Base-by-base conservation (phyloP, 2,329 filamentous ascomycete genomes). In the Westerdykella sp. region DNA sequence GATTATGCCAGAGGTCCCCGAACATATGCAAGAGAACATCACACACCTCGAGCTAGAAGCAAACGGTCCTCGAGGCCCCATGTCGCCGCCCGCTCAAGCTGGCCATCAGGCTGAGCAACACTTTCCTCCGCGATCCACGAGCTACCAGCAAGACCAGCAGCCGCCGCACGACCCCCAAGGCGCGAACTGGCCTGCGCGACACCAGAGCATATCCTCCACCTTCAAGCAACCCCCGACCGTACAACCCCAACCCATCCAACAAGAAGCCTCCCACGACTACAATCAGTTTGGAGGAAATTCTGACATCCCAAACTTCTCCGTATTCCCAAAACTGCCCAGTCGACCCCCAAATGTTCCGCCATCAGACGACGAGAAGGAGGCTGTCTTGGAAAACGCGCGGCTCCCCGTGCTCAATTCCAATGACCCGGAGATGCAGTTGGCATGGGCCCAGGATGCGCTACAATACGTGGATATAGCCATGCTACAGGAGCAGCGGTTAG, bases 21-120 rank as follows among this genome's bases (percentile, higher is more conserved):
- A 91, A 70, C 91, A 95, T 70, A 96, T 98, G 80, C 89, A 95
- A 72, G 84, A 95, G 62, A 91, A 87, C 69, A 79, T 98, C 53
- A 86, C 91, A 60, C 84, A 90, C 67, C 81, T 98, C 73, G 90
- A 96, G 75, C 77, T 89, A 47, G 83, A 89, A 73, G 84, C 85
- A 71, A 68, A 72, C 77, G 73, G 69, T 41, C 56, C 63, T 34
- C 62, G 56, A 47, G 51, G 53, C 40, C 52, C 57, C 45, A 56
- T 58, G 54, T 63, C 63, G 40, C 48, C 48, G 38, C 56, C 61
- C 15, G 50, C 50, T 5, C 57, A 63, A 25, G 52, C 51, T 46
- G 57, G 57, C 48, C 55, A 59, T 37, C 55, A 61, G 30, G 43
- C 55, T 21, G 48, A 53, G 39, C 53, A 49, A 13, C 46, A 57